Conservation (phyloP, 2,329 filamentous ascomycete genomes). For the Bipolaris victoriae region DNA sequence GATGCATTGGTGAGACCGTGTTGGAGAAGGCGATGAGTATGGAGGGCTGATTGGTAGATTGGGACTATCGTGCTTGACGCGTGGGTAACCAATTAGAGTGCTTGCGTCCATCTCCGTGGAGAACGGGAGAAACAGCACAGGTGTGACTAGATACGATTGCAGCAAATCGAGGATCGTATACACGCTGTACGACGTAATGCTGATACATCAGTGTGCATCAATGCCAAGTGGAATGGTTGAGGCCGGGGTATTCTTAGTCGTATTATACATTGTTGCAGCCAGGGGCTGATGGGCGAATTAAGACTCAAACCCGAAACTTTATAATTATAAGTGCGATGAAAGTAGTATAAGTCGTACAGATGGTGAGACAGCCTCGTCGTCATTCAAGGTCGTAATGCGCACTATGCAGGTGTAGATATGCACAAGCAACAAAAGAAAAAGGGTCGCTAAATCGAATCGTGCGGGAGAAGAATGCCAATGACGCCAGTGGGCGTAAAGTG, state of each 20-base stretch:
- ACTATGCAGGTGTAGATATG: background rate
- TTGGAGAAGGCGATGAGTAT: background rate
- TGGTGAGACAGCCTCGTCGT: background rate
- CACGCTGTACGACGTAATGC: background rate
- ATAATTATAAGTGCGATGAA: background rate
- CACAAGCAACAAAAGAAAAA: constrained; percentile 6
- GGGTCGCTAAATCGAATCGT: background rate
- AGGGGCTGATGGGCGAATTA: background rate
- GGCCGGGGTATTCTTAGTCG: constrained; percentile 1
- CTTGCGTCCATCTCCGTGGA: background rate
- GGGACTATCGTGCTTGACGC: background rate
- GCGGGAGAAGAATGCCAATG: background rate
- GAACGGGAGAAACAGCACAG: background rate
- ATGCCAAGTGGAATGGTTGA: background rate
- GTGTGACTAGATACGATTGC: background rate
- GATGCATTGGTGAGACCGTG: background rate
- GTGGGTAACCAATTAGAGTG: background rate
- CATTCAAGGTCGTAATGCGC: constrained; percentile 1
- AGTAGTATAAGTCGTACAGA: constrained; percentile 2
- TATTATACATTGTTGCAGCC: background rate
- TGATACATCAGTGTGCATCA: background rate
- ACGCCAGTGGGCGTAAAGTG: background rate
- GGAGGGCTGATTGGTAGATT: background rate
- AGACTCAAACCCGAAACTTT: background rate
- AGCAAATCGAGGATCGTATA: background rate